Evolutionary conservation across 495 filamentous ascomycete genomes (phyloP).

Genomic region (Lentithecium fluviatile): DNA sequence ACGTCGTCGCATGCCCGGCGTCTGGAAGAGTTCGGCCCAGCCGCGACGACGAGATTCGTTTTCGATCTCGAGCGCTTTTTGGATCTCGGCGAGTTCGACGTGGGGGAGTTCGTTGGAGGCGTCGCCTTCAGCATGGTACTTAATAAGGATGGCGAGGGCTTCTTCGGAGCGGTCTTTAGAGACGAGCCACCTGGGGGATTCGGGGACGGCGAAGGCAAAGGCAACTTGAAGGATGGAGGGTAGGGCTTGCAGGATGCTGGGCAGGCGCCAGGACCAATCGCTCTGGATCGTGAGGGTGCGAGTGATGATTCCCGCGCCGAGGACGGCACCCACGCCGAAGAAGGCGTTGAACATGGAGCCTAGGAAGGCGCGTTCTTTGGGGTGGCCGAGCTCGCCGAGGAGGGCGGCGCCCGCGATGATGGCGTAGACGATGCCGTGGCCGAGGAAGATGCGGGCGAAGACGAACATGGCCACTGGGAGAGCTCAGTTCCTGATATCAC

Average conservation of each 20-base stretch:
- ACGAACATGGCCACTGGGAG: conserved; percentile 60
- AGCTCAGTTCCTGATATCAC: no score
- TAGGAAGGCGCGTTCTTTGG: conserved; percentile 62
- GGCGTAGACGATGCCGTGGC: conserved; percentile 49
- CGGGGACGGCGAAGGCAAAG: conserved; percentile 17
- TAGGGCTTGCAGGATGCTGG: conserved; percentile 55
- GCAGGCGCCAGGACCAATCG: conserved; percentile 66
- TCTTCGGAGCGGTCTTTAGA: conserved; percentile 27
- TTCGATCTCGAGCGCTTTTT: conserved; percentile 57
- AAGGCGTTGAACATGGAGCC: conserved; percentile 66
- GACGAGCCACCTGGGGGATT: conserved; percentile 28
- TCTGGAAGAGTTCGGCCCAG: conserved; percentile 51
- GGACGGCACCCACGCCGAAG: conserved; percentile 62
- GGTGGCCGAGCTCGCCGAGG: conserved; percentile 65
- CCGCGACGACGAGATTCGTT: conserved; percentile 52
- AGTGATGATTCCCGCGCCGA: conserved; percentile 56
- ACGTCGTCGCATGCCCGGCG: conserved; percentile 16
- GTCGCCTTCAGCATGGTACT: conserved; percentile 63
- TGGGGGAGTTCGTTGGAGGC: conserved; percentile 52
- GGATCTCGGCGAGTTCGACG: conserved; percentile 60
- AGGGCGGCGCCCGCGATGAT: conserved; percentile 62
- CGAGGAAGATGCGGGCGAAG: conserved; percentile 60
- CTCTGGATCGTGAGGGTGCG: conserved; percentile 56
- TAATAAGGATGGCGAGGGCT: conserved; percentile 34
- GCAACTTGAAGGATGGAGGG: conserved; percentile 46